phyloP scores from a whole-genome alignment of 805 yeast genomes.

The Saccharomycopsis oosterbeekiorum region DNA sequence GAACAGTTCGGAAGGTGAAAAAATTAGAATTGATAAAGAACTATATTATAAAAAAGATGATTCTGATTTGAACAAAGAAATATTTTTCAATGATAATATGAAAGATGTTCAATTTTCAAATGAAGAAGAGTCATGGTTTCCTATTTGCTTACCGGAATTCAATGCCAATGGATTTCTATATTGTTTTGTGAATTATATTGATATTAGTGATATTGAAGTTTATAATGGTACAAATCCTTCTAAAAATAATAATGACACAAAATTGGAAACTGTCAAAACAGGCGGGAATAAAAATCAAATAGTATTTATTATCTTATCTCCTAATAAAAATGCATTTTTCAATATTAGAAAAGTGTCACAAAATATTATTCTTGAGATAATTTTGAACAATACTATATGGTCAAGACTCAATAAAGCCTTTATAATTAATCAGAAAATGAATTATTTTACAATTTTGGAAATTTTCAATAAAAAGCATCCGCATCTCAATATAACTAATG shows the following conservation, averaged over 20 bases:
- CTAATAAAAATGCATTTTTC: slow-evolving; percentile 69
- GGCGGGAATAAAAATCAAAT: slow-evolving; percentile 27
- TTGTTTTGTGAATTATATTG: slow-evolving; percentile 60
- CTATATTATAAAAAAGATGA: neutral
- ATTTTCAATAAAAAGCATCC: slow-evolving; percentile 29
- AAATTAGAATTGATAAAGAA: slow-evolving; percentile 3
- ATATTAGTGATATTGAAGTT: slow-evolving; percentile 26
- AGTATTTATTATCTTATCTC: slow-evolving; percentile 37
- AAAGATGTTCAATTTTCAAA: slow-evolving; percentile 20
- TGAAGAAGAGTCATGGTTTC: slow-evolving; percentile 82
- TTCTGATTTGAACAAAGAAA: neutral
- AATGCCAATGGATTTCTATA: slow-evolving; percentile 82
- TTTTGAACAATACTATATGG: slow-evolving; percentile 26
- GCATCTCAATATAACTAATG: slow-evolving; percentile 33
- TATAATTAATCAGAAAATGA: slow-evolving; percentile 27
- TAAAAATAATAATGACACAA: neutral
- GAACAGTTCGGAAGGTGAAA: neutral
- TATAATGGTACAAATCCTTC: neutral
- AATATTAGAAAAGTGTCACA: slow-evolving; percentile 56
- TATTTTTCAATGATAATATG: slow-evolving; percentile 3
- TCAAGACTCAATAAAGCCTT: slow-evolving; percentile 30
- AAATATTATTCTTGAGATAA: slow-evolving; percentile 36
- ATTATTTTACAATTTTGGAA: slow-evolving; percentile 25
- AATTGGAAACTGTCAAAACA: neutral
- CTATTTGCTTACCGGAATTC: slow-evolving; percentile 85